A percentile compares a stretch with the other conserved stretches of the same genome.
Evolutionary conservation across 1,284 basidiomycete species (phyloP).

Genomic region (Trametes pubescens): DNA sequence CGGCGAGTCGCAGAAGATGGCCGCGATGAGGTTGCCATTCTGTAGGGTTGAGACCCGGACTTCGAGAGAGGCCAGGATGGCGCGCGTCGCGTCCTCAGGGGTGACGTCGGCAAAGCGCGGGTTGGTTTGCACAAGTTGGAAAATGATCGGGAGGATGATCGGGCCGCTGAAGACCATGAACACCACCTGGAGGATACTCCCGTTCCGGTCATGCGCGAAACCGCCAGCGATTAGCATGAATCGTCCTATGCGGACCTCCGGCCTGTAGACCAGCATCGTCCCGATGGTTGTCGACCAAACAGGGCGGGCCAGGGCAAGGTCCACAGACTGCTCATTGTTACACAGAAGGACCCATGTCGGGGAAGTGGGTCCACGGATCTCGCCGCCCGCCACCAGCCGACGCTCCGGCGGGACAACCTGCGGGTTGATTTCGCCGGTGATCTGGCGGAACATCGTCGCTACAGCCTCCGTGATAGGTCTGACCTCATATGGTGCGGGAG

Average conservation of each 20-base stretch:
- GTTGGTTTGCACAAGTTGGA: neutral
- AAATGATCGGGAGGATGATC: neutral
- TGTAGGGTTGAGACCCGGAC: neutral
- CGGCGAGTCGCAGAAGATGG: neutral
- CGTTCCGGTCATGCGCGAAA: neutral
- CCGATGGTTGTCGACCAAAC: neutral
- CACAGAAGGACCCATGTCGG: neutral
- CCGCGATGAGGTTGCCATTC: neutral
- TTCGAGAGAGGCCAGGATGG: neutral
- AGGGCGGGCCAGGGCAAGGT: neutral
- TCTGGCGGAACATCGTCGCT: neutral
- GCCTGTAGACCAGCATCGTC: neutral
- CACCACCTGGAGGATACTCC: neutral
- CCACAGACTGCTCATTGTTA: neutral
- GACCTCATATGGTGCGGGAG: neutral
- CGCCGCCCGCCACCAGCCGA: neutral
- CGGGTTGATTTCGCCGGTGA: neutral
- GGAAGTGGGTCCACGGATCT: neutral
- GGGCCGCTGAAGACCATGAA: neutral
- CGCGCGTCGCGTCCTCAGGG: neutral
- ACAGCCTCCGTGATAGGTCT: neutral
- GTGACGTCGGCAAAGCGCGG: neutral
- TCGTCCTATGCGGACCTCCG: neutral
- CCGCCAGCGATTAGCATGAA: neutral
- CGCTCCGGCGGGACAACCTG: neutral